Conservation (phyloP, 2,329 filamentous ascomycete genomes). For the Fusarium nelsonii region DNA sequence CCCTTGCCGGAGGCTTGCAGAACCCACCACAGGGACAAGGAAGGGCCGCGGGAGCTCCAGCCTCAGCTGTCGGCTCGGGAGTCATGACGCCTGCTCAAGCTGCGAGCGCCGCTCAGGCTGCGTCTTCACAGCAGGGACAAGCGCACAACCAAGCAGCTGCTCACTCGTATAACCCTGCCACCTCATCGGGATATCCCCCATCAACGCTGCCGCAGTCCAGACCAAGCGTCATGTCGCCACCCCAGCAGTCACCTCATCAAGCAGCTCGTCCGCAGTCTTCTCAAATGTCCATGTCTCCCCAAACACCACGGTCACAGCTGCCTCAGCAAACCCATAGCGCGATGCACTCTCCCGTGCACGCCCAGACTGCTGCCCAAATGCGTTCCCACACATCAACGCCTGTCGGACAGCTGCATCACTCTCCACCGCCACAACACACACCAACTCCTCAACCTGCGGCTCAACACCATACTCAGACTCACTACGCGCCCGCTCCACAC, state of each 20-base stretch:
- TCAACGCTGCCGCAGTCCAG: slow-evolving; percentile 48
- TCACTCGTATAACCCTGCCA: slow-evolving; percentile 34
- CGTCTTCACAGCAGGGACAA: slow-evolving; percentile 39
- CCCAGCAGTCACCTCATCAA: slow-evolving; percentile 49
- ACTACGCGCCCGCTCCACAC: slow-evolving; percentile 33
- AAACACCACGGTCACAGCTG: slow-evolving; percentile 45
- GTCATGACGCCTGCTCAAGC: slow-evolving; percentile 54
- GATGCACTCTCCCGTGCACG: slow-evolving; percentile 43
- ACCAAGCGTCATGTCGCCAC: slow-evolving; percentile 46
- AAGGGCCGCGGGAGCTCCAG: slow-evolving; percentile 42
- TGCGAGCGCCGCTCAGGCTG: slow-evolving; percentile 48
- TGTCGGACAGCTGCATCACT: slow-evolving; percentile 45
- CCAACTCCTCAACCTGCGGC: slow-evolving; percentile 41
- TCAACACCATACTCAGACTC: slow-evolving; percentile 32
- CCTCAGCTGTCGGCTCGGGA: slow-evolving; percentile 46
- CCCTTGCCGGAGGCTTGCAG: slow-evolving; percentile 65
- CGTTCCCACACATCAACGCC: slow-evolving; percentile 48
- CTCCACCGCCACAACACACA: slow-evolving; percentile 43
- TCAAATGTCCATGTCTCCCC: slow-evolving; percentile 49
- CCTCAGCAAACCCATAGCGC: slow-evolving; percentile 36
- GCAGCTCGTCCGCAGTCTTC: slow-evolving; percentile 44
- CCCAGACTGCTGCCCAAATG: slow-evolving; percentile 39
- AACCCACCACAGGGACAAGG: slow-evolving; percentile 54
- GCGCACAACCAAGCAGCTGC: slow-evolving; percentile 32
- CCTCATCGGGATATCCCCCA: slow-evolving; percentile 46